Evolutionary conservation across 2,329 filamentous ascomycete species (phyloP), one percentile per base, ranked within the genome.

Genomic region (Waltergamsia citrina): DNA sequence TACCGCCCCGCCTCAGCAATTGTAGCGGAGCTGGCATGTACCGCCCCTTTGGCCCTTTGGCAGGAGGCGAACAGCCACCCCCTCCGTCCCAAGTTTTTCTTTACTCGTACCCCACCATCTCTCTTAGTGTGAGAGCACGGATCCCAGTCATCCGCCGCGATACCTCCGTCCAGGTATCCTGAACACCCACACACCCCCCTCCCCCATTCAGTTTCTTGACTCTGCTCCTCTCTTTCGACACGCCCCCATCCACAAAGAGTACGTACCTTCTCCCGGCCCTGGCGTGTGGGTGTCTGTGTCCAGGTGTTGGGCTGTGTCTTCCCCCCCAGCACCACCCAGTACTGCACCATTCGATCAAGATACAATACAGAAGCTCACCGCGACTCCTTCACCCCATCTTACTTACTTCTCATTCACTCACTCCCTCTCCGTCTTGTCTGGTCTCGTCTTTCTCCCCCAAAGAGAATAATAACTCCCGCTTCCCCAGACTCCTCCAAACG

Each of bases 61-160:
- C 11, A 26, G 24, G 24, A 31, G 16, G 18, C n/a, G n/a, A 31
- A 7, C 8, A 28, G 26, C 26, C 29, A 17, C 29, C 29, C 29
- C 29, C 32, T 15, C 12, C 5, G 11, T 21, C 19, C 31, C 17
- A 22, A 21, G 29, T n/a, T 22, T 26, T n/a, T n/a, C n/a, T n/a
- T n/a, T n/a, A n/a, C n/a, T 24, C 29, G 12, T 23, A 26, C 12
- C 25, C 25, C 25, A 27, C 25, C 25, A 27, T 37, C 21, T 23
- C 18, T 18, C 28, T 23, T 28, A 33, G n/a, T n/a, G n/a, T n/a
- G n/a, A 35, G 36, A 21, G 36, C 36, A 38, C 32, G 27, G 36
- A 38, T 32, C 36, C 32, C 28, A 22, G 28, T 26, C 27, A 35
- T 32, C 12, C 36, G 32, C 36, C 36, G 36, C 32, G 32, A 35